Evolutionary conservation across 1,284 basidiomycete species (phyloP).

Genomic region (Amylostereum chailletii): DNA sequence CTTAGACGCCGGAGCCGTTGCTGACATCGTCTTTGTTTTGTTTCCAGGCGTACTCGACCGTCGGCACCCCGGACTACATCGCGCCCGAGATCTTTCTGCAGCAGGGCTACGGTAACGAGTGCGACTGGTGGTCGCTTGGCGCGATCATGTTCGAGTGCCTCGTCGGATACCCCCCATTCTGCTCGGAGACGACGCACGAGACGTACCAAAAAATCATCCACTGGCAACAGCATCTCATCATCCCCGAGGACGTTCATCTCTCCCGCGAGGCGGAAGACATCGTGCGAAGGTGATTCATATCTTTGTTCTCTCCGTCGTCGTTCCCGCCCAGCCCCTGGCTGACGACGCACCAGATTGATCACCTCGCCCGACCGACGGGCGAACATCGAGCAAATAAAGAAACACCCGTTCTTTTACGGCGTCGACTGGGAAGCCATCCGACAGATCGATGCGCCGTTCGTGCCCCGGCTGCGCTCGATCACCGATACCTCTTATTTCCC

Average conservation of each 20-base stretch:
- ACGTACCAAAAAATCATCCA: slow-evolving; percentile 99
- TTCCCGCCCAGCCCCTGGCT: neutral
- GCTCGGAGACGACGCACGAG: slow-evolving; percentile 95
- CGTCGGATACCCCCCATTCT: slow-evolving; percentile 96
- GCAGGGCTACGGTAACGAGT: slow-evolving; percentile 97
- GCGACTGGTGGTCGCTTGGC: slow-evolving; percentile 96
- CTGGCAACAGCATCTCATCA: slow-evolving; percentile 85
- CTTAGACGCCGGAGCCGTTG: neutral
- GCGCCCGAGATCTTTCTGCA: slow-evolving; percentile 98
- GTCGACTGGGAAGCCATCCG: slow-evolving; percentile 92
- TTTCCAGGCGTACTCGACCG: slow-evolving; percentile 87
- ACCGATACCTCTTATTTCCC: slow-evolving; percentile 98
- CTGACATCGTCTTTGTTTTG: neutral
- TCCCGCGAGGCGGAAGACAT: slow-evolving; percentile 90
- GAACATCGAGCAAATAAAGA: slow-evolving; percentile 83
- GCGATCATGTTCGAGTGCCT: slow-evolving; percentile 99
- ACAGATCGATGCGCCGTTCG: slow-evolving; percentile 92
- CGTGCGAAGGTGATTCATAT: slow-evolving; percentile 57
- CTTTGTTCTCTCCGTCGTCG: neutral
- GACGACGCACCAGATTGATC: slow-evolving; percentile 52
- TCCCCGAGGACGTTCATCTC: slow-evolving; percentile 95
- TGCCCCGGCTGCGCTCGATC: slow-evolving; percentile 85
- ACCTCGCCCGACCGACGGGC: slow-evolving; percentile 77
- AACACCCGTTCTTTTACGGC: slow-evolving; percentile 94
- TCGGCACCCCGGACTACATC: slow-evolving; percentile 98